Evolutionary conservation across 345 rosid genomes (phyloP), one percentile per base, ranked within the genome.

Genomic region (Turritis glabra): DNA sequence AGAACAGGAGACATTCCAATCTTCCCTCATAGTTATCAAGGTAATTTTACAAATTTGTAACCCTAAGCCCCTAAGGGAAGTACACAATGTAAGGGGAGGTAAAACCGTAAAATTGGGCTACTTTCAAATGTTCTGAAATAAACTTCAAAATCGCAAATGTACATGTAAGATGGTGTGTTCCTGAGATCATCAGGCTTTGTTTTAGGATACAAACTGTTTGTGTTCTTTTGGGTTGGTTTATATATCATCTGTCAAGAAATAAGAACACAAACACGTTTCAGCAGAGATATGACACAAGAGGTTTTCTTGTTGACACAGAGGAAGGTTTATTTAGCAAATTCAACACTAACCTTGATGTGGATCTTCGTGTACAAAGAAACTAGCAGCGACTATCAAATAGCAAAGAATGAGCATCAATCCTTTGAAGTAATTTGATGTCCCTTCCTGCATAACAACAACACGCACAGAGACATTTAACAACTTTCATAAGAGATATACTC

Each of bases 341-440:
- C 41, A 23, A 46, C 17, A 75, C 76, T 67, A 47, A 69, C 83
- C 80, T 73, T 52, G 76, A 2, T 0, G 64, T 59, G 80, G 68
- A 83, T 89, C 92, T 83, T 78, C 84, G 27, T 90, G 96, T 67
- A 90, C 90, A 69, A 86, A 90, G 91, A 90, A 90, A 84, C 96
- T 88, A 5, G 90, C 93, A 38, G 91, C 87, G 1, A 88, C 91
- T 25, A 90, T 88, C 59, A 90, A 58, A 76, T 90, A 88, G 40
- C 93, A 90, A 64, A 90, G 93, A 67, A 90, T 84, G 44, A 90
- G 93, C 91, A 90, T 90, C 18, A 90, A 77, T 74, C 96, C 93
- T 78, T 90, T 90, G 18, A 90, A 90, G 77, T 90, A 90, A 82
- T 88, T 88, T 7, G 93, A 86, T 54, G 96, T 85, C 60, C 93